Evolutionary conservation across 495 filamentous ascomycete genomes (phyloP).

Genomic region (Aspergillus bridgeri): DNA sequence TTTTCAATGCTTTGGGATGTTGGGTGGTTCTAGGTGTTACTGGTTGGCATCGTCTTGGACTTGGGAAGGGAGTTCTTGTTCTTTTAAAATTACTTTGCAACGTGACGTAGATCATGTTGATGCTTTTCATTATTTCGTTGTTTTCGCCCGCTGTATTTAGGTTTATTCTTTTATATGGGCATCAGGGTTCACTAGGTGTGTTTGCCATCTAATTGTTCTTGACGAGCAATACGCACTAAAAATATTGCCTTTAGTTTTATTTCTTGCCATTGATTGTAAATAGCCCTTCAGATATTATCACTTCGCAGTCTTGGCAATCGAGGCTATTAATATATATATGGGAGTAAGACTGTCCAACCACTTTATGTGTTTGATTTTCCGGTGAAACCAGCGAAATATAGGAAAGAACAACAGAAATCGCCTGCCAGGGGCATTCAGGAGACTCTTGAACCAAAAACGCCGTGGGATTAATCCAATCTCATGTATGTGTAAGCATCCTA

Average conservation of each 20-base stretch:
- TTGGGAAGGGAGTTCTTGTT: background rate
- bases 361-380: background rate
- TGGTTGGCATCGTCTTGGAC: background rate
- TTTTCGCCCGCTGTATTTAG: background rate
- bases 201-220: background rate
- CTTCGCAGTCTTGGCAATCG: background rate
- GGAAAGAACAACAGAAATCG: background rate
- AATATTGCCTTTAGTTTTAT: background rate
- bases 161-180: background rate
- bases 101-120: background rate
- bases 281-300: background rate
- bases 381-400: background rate
- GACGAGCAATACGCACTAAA: background rate
- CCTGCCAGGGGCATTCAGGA: background rate
- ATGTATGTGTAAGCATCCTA: slow-evolving; percentile 3
- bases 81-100: no score
- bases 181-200: no score
- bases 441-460: background rate
- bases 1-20: slow-evolving; percentile 19
- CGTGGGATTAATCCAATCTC: background rate
- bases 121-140: background rate
- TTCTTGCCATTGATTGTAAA: background rate
- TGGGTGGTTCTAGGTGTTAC: slow-evolving; percentile 3
- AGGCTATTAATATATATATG: background rate
- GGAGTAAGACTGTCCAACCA: background rate